Base-by-base conservation (phyloP, 306 rosid species). In the Delonix regia region DNA sequence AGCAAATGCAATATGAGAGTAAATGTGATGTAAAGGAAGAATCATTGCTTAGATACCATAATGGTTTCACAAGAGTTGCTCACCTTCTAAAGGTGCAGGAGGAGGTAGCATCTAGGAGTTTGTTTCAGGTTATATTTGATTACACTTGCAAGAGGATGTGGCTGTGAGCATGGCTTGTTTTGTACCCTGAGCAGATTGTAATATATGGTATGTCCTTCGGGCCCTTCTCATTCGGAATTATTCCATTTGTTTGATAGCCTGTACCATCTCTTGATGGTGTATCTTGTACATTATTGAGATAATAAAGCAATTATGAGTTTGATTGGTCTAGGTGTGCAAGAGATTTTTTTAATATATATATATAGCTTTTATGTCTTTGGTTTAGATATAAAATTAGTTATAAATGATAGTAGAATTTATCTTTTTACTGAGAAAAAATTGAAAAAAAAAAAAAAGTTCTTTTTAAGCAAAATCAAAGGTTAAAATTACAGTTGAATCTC, bases 11-110 rank as follows among this genome's bases (percentile, higher is more conserved):
- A 33, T 64, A 39, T 55, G 93, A 83, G 78, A 62, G 22, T 57
- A 84, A 83, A 72, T 34, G 48, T 19, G 89, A 94, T 48, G 62
- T 76, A 1, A 81, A 88, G 71, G 93, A 80, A 56, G 85, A 83
- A 48, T 72, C 78, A n/a, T 28, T 84, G 78, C 81, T 77, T 24
- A 83, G 81, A 59, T 84, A 81, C 79, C 89, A 89, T 81, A 81
- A 78, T 64, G 93, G 94, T 69, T 94, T 88, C 69, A 53, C 82
- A 11, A 90, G 83, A 83, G 98, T 94, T 67, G 94, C 98, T 65
- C 89, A 71, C 25, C 89, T 90, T 72, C 78, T 94, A 30, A 94
- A 85, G 88, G 70, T 83, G 82, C 88, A 90, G 19, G 83, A 84
- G 67, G 97, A 89, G 74, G 53, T 60, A 62, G 74, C 73, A 36